Evolutionary conservation across 257 asterid species (phyloP), one percentile per base, ranked within the genome.

Genomic region (Parsonsia alboflavescens): DNA sequence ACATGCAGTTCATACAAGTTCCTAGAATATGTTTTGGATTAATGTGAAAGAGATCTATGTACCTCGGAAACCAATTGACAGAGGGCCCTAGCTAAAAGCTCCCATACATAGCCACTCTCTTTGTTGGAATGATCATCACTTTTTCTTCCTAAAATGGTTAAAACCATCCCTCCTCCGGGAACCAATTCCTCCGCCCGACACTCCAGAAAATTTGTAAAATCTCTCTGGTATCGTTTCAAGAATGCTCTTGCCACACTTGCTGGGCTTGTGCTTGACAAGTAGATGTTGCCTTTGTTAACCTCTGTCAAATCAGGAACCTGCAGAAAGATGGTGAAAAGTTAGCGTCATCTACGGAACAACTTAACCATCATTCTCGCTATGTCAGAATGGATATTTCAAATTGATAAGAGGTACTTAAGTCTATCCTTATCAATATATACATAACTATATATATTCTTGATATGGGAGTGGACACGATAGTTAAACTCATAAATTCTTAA

Each of bases 111-210:
- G 80, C 91, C 81, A 48, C 90, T 68, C 19, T 89, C 96, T 71
- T 85, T 88, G 80, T 85, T 84, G 7, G 74, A 58, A 17, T 86
- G 86, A 57, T 78, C 84, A n/a, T 85, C 83, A 48, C 76, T 80
- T 77, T 79, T 81, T 77, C 96, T 83, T 7, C 96, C 97, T 30
- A 89, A 45, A 61, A 91, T 59, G 6, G 94, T 91, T 7, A 91
- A 62, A 72, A 88, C 96, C 97, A 91, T 89, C 13, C 77, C 80
- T 5, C 97, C 97, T 30, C 88, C 89, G 13, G 36, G 62, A 15
- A 86, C 82, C 16, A 91, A 75, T 73, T 89, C 97, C 74, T 86
- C 82, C 1, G 90, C 82, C 0, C 97, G 90, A 42, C 84, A 84
- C 56, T 56, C 76, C 15, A 89, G 71, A 66, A 91, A 91, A 0